Percentiles rank a stretch among this genome's conserved stretches.
phyloP scores from a whole-genome alignment of 306 rosid species.

The Quercus robur region DNA sequence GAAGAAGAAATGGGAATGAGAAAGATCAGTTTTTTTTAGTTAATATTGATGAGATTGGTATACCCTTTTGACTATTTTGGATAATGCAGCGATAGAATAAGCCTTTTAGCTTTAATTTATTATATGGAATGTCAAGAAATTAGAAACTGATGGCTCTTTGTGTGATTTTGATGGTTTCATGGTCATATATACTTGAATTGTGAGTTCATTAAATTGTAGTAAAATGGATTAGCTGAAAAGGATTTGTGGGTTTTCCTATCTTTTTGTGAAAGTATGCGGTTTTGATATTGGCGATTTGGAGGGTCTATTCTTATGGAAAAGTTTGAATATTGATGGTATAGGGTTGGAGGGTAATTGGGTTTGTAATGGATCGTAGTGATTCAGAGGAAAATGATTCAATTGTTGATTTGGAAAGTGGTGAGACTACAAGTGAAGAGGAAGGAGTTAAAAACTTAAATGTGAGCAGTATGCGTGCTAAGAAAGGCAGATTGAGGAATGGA shows the following conservation, averaged over 20 bases:
- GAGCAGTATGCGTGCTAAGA: slow-evolving; percentile 2
- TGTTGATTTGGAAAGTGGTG: slow-evolving; percentile 36
- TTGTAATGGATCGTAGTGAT: slow-evolving; percentile 10
- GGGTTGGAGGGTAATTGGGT: neutral
- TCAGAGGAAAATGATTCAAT: slow-evolving; percentile 14
- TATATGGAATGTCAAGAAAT: neutral
- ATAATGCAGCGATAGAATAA: neutral
- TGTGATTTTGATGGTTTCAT: neutral
- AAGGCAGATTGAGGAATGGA: slow-evolving; percentile 21
- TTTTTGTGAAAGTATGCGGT: neutral
- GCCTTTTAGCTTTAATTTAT: neutral
- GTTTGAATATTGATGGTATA: neutral
- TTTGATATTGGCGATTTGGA: neutral
- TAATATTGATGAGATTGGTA: neutral
- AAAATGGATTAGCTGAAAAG: neutral
- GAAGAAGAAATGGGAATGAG: slow-evolving; percentile 7
- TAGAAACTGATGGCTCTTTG: slow-evolving; percentile 1
- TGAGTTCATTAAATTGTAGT: neutral
- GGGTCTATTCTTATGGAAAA: neutral
- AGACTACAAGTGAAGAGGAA: slow-evolving; percentile 17
- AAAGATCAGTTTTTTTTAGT: neutral
- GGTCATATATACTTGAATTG: neutral
- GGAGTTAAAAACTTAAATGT: slow-evolving; percentile 3
- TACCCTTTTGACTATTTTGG: neutral
- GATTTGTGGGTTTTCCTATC: neutral